Conservation (phyloP, 371 early-diverging fungal species). For the Mortierella sp. region DNA sequence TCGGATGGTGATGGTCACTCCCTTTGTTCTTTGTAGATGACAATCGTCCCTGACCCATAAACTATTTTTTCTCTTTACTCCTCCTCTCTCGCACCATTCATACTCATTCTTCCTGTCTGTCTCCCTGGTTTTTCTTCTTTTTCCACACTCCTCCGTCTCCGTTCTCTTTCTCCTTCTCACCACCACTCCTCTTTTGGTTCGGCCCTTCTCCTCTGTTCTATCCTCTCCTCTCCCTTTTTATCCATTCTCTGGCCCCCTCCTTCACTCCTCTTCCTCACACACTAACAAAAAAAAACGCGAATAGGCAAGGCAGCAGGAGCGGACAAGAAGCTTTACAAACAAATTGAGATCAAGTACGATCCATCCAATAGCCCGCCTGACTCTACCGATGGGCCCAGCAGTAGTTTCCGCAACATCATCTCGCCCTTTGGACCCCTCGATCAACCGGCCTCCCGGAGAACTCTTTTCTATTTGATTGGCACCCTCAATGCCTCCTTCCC, state of each 20-base stretch:
- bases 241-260: neutral
- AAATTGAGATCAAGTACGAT: conserved; percentile 83
- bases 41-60: neutral
- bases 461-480: conserved; percentile 91
- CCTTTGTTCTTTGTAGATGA: neutral
- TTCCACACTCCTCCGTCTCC: neutral
- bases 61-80: neutral
- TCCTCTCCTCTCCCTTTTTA: neutral
- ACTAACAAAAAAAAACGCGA: neutral
- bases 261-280: neutral
- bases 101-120: neutral
- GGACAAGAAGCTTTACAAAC: conserved; percentile 90
- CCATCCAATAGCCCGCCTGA: conserved; percentile 71
- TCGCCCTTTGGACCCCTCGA: conserved; percentile 91
- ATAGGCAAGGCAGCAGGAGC: conserved; percentile 91
- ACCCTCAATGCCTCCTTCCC: conserved; percentile 95
- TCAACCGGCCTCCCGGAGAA: conserved; percentile 82
- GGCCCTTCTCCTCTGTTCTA: neutral
- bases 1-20: neutral
- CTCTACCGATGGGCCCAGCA: conserved; percentile 31
- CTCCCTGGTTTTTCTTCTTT: neutral
- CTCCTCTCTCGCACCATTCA: neutral
- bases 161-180: neutral
- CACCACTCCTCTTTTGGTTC: neutral
- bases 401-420: conserved; percentile 63